Evolutionary conservation across 2,329 filamentous ascomycete species (phyloP), one percentile per base, ranked within the genome.

Genomic region (Neurospora sp.): DNA sequence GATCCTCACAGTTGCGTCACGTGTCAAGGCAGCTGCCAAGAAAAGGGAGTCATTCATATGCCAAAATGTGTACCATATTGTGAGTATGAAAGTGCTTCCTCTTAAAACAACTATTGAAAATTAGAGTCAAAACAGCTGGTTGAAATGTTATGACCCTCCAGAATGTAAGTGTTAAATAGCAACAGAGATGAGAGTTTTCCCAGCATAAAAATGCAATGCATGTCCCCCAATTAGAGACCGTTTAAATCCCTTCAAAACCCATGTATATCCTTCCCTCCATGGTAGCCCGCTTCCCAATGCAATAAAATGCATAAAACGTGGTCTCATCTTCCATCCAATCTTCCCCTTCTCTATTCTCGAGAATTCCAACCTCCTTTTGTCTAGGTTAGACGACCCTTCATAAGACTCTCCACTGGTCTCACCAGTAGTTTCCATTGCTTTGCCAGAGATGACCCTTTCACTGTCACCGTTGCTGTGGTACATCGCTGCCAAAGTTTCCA

Each of bases 401-500:
- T 8, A 6, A 23, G 10, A 12, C 19, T 52, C 11, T 39, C n/a
- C 17, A 38, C 23, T 17, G 46, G 23, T 10, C 52, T 62, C 52
- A 33, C 12, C 15, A 17, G 6, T 8, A 33, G 15, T 10, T 62
- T 17, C 52, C 23, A 33, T 33, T 2, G 12, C 15, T 62, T 33
- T 17, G 52, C 52, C 4, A 15, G 52, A 62, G 8, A 62, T 36
- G 52, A 2, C 17, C 36, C 66, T 37, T 8, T 67, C 40, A 67
- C 33, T 33, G 33, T 67, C 66, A 57, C 41, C 33, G 65, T 40
- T 57, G 40, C 15, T 68, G 43, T 28, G 57, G 12, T 33, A 33
- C 66, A 41, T 36, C 37, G 12, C 40, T 68, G 5, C 79, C 81
- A 75, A 84, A 85, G 70, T 83, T 85, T 6, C 87, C 87, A 72